Percentiles rank a stretch among this genome's conserved stretches.
These are phyloP conservation scores for Prinsepia uniflora DNA, from an alignment of 306 rosid genomes.

Conservation along the genomic window DNA sequence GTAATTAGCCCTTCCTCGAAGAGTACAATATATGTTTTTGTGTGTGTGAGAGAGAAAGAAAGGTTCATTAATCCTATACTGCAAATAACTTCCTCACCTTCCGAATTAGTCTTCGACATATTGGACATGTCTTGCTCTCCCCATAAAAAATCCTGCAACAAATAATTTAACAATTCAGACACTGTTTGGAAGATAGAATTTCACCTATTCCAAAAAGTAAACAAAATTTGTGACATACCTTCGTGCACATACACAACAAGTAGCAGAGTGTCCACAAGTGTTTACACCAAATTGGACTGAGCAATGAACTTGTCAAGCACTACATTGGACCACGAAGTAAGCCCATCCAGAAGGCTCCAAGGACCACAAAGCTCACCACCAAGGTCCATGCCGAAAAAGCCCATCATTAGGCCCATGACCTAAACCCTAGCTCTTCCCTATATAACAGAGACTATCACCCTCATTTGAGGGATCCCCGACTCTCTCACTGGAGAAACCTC, in stretches of 20 bases:
- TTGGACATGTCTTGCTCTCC: conserved; percentile 36
- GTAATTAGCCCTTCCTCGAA: background rate
- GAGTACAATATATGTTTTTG: background rate
- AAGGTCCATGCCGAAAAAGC: too few species aligned
- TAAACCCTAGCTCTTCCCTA: too few species aligned
- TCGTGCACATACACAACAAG: conserved; percentile 37
- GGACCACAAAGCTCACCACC: too few species aligned
- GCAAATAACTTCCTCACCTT: conserved; percentile 32
- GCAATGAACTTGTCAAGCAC: too few species aligned
- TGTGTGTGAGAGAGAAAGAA: background rate
- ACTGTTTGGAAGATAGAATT: background rate
- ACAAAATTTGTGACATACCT: conserved; percentile 13
- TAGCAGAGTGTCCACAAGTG: conserved; percentile 41
- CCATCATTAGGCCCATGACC: too few species aligned
- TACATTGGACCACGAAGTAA: too few species aligned
- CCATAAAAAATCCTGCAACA: conserved; percentile 35
- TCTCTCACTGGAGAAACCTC: too few species aligned
- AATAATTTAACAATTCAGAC: background rate
- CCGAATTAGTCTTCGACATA: conserved; percentile 35
- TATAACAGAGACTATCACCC: too few species aligned
- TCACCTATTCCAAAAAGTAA: background rate
- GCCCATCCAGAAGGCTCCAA: too few species aligned
- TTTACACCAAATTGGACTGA: too few species aligned
- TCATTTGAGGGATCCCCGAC: too few species aligned
- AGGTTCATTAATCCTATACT: background rate